phyloP scores from a whole-genome alignment of 371 early-diverging fungal genomes.

The Actinomortierella ambigua region DNA sequence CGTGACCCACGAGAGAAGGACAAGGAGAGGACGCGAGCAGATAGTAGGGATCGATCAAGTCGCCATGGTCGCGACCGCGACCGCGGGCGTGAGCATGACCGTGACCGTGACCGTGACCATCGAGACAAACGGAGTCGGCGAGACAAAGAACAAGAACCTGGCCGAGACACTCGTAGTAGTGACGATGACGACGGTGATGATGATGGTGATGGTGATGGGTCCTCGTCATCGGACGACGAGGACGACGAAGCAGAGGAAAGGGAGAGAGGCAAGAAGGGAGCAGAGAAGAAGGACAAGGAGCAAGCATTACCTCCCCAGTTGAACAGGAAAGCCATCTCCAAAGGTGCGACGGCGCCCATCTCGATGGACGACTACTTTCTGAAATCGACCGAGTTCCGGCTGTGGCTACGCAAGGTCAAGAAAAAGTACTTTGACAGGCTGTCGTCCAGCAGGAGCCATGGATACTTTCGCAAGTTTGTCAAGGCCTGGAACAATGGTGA shows the following conservation, averaged over 20 bases:
- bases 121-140: not conserved
- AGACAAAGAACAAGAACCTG: constrained; percentile 8
- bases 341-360: constrained; percentile 12
- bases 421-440: constrained; percentile 78
- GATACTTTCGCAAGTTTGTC: constrained; percentile 82
- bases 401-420: constrained; percentile 82
- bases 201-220: constrained; percentile 16
- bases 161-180: constrained; percentile 7
- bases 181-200: constrained; percentile 6
- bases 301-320: too few species aligned
- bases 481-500: constrained; percentile 73
- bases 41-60: not conserved
- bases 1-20: constrained; percentile 10
- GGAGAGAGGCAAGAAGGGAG: too few species aligned
- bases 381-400: constrained; percentile 76
- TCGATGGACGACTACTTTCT: constrained; percentile 77
- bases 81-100: constrained; percentile 2
- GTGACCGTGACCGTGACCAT: constrained; percentile 7
- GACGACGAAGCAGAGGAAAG: too few species aligned
- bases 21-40: constrained; percentile 2
- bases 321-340: constrained; percentile 39
- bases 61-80: constrained; percentile 1
- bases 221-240: too few species aligned
- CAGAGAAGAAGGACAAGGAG: too few species aligned
- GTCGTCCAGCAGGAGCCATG: constrained; percentile 64